phyloP scores from a whole-genome alignment of 2,329 filamentous ascomycete species.

The Verticillium nubilum region DNA sequence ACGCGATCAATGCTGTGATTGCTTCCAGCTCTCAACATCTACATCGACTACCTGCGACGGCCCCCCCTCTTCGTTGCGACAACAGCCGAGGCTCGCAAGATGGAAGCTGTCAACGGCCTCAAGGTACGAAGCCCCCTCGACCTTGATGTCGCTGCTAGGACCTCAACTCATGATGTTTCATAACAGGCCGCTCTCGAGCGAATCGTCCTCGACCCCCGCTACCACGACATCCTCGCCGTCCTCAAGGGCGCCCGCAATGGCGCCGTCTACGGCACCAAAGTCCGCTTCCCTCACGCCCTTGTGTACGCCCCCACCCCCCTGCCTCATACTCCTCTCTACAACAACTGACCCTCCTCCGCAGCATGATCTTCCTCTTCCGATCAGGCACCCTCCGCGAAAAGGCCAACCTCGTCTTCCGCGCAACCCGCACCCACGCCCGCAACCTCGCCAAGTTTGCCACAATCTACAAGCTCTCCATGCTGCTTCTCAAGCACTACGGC shows the following conservation, averaged over 20 bases:
- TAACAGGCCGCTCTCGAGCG: constrained; percentile 69
- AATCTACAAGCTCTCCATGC: constrained; percentile 81
- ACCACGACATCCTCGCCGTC: constrained; percentile 79
- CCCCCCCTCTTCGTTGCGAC: neutral
- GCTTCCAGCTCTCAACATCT: neutral
- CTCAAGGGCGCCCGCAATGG: constrained; percentile 95
- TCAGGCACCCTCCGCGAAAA: constrained; percentile 79
- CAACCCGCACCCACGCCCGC: constrained; percentile 82
- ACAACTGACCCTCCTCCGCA: constrained; percentile 25
- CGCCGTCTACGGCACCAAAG: constrained; percentile 92
- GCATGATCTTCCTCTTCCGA: constrained; percentile 96
- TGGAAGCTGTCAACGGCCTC: neutral
- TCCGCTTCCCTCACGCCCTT: constrained; percentile 95
- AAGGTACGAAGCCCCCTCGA: neutral
- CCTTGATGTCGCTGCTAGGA: too few relatives aligned
- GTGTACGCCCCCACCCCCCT: constrained; percentile 45
- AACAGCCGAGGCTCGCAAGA: neutral
- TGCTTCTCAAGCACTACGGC: constrained; percentile 62
- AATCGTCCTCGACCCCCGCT: constrained; percentile 73
- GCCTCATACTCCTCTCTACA: neutral
- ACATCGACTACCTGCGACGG: neutral
- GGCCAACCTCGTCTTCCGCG: constrained; percentile 68
- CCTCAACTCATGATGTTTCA: too few relatives aligned
- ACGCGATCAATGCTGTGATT: neutral
- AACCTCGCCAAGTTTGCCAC: constrained; percentile 90